These are phyloP conservation scores for Halophytophthora polymorphica DNA, from an alignment of 352 stramenopile genomes.

Conservation along the genomic window DNA sequence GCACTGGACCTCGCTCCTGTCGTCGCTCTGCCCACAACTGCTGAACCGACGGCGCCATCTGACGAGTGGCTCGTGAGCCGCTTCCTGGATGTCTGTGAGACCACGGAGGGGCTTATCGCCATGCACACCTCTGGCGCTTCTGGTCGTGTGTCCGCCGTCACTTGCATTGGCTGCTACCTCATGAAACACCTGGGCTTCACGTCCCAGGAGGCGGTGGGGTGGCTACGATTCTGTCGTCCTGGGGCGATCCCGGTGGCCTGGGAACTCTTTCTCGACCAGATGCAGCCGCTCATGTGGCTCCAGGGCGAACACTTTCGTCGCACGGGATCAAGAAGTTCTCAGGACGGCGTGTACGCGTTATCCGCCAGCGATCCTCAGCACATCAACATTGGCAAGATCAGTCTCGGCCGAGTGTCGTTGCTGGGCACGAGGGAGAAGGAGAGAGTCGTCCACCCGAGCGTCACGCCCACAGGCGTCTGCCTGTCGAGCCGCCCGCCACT, in stretches of 20 bases:
- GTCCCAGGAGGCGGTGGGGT: slow-evolving; percentile 92
- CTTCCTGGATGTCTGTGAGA: slow-evolving; percentile 91
- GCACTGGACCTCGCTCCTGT: slow-evolving; percentile 14
- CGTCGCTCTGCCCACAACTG: not conserved
- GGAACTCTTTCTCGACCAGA: slow-evolving; percentile 88
- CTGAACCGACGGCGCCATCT: slow-evolving; percentile 1
- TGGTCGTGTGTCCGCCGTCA: slow-evolving; percentile 72
- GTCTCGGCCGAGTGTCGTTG: slow-evolving; percentile 47
- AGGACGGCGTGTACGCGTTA: slow-evolving; percentile 7
- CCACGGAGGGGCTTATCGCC: slow-evolving; percentile 43
- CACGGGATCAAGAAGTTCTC: slow-evolving; percentile 9
- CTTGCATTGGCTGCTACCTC: slow-evolving; percentile 96
- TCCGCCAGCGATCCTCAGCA: slow-evolving; percentile 18
- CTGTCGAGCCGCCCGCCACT: slow-evolving; percentile 18
- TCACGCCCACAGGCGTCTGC: slow-evolving; percentile 8
- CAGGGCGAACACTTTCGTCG: slow-evolving; percentile 45
- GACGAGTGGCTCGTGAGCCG: slow-evolving; percentile 67
- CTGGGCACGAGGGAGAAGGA: slow-evolving; percentile 46
- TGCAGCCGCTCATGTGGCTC: slow-evolving; percentile 79
- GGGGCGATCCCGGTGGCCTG: slow-evolving; percentile 81
- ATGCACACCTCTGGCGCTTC: slow-evolving; percentile 63
- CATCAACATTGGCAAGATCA: slow-evolving; percentile 69
- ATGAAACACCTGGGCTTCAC: slow-evolving; percentile 98
- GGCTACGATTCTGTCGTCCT: slow-evolving; percentile 93
- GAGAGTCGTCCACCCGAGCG: slow-evolving; percentile 3